Evolutionary conservation across 2,329 filamentous ascomycete species (phyloP).

Genomic region (Diaporthe sp.): DNA sequence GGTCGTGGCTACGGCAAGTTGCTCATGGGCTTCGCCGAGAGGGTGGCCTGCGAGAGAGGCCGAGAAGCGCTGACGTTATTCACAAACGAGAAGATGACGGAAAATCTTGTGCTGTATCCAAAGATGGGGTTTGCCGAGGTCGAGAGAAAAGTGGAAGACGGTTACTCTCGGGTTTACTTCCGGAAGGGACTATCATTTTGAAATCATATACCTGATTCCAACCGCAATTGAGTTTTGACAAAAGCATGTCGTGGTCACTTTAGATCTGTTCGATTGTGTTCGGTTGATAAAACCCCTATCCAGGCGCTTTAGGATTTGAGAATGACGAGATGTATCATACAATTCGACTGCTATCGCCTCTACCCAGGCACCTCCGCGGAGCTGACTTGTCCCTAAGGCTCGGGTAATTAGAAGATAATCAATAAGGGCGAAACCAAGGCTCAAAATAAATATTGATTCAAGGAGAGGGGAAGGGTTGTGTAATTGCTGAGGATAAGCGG

Average conservation of each 20-base stretch:
- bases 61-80: slow-evolving; percentile 34
- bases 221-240: background rate
- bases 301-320: background rate
- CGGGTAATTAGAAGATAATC: background rate
- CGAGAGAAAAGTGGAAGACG: slow-evolving; percentile 43
- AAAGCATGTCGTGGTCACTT: background rate
- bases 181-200: slow-evolving; percentile 37
- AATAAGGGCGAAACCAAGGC: background rate
- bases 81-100: slow-evolving; percentile 40
- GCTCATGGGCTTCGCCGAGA: slow-evolving; percentile 38
- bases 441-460: too few species aligned
- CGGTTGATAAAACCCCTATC: too few species aligned
- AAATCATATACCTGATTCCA: background rate
- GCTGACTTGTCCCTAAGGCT: background rate
- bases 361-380: too few species aligned
- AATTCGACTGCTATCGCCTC: background rate
- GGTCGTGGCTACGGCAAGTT: slow-evolving; percentile 38
- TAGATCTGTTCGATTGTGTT: background rate
- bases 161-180: slow-evolving; percentile 49
- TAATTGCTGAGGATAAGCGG: too few species aligned
- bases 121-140: slow-evolving; percentile 46
- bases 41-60: slow-evolving; percentile 32
- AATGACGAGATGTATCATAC: background rate
- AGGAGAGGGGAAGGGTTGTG: background rate
- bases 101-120: slow-evolving; percentile 38